A percentile compares a stretch with the other conserved stretches of the same genome.
These are phyloP conservation scores for Cercis canadensis DNA, from an alignment of 306 rosid species.

Conservation along the genomic window DNA sequence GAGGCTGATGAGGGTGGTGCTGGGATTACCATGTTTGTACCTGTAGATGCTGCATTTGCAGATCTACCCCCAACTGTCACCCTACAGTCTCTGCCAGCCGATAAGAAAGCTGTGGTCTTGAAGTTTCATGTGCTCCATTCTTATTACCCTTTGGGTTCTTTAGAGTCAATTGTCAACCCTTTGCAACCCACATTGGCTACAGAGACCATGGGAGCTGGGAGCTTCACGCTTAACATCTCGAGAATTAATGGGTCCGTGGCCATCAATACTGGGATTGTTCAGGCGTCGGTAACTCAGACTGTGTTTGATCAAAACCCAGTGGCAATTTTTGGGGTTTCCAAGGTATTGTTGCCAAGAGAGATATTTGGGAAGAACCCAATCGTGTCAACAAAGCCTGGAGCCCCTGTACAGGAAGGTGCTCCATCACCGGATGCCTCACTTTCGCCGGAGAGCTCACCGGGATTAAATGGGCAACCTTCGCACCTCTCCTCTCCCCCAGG, in stretches of 20 bases:
- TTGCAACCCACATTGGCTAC: conserved; percentile 97
- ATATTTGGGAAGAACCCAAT: conserved; percentile 67
- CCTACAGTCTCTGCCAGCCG: conserved; percentile 86
- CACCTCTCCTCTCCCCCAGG: conserved; percentile 82
- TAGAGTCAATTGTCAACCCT: conserved; percentile 87
- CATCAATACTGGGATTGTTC: conserved; percentile 81
- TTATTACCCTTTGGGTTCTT: conserved; percentile 88
- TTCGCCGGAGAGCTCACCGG: conserved; percentile 65
- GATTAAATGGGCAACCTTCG: conserved; percentile 51
- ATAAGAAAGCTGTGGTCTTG: conserved; percentile 76
- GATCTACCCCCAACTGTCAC: conserved; percentile 62
- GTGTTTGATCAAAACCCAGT: conserved; percentile 94
- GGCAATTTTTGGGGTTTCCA: conserved; percentile 87
- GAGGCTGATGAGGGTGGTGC: conserved; percentile 96
- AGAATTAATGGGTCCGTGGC: conserved; percentile 77
- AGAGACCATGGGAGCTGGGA: conserved; percentile 84
- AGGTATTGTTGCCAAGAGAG: conserved; percentile 84
- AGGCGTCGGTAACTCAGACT: conserved; percentile 81
- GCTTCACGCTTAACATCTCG: conserved; percentile 88
- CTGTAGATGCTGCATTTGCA: conserved; percentile 78
- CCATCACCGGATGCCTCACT: conserved; percentile 59
- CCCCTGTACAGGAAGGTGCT: conserved; percentile 32
- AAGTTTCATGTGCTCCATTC: conserved; percentile 88
- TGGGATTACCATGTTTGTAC: conserved; percentile 90
- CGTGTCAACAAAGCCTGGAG: conserved; percentile 46